phyloP scores from a whole-genome alignment of 768 basidiomycete genomes.

The Podaxis sp. region DNA sequence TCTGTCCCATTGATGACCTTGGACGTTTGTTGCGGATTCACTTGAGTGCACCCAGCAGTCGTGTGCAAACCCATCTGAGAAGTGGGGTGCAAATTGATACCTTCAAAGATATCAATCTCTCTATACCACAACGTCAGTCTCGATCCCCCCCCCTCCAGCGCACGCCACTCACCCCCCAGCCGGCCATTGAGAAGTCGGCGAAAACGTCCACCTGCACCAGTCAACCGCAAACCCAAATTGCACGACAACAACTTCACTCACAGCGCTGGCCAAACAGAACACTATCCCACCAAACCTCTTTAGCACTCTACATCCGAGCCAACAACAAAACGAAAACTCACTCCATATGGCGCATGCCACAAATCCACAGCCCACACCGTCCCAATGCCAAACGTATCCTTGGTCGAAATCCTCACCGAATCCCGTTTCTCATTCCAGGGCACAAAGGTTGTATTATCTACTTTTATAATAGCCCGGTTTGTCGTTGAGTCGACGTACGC shows the following conservation, averaged over 20 bases:
- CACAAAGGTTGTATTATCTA: conserved; percentile 62
- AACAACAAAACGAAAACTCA: not conserved
- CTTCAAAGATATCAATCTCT: conserved; percentile 82
- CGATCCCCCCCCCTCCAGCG: not conserved
- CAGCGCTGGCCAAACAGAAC: conserved; percentile 71
- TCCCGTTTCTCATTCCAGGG: conserved; percentile 54
- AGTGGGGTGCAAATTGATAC: conserved; percentile 59
- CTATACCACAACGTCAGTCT: conserved; percentile 15
- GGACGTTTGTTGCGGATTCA: conserved; percentile 41
- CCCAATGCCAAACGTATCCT: conserved; percentile 50
- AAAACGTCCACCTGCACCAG: conserved; percentile 39
- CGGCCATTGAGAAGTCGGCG: conserved; percentile 47
- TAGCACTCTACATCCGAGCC: not conserved
- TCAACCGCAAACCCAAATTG: not conserved
- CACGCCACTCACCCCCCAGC: conserved; percentile 40
- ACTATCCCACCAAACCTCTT: conserved; percentile 29
- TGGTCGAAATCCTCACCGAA: conserved; percentile 53
- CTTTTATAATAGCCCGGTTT: conserved; percentile 67
- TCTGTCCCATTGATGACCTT: conserved; percentile 52
- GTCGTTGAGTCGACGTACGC: conserved; percentile 52
- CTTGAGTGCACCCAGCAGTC: conserved; percentile 50
- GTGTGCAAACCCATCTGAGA: conserved; percentile 78
- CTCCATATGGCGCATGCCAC: conserved; percentile 48
- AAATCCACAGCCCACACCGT: conserved; percentile 60
- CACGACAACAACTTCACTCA: not conserved